Base-by-base conservation (phyloP, 1,284 basidiomycete genomes). In the Rhodofomes roseus region DNA sequence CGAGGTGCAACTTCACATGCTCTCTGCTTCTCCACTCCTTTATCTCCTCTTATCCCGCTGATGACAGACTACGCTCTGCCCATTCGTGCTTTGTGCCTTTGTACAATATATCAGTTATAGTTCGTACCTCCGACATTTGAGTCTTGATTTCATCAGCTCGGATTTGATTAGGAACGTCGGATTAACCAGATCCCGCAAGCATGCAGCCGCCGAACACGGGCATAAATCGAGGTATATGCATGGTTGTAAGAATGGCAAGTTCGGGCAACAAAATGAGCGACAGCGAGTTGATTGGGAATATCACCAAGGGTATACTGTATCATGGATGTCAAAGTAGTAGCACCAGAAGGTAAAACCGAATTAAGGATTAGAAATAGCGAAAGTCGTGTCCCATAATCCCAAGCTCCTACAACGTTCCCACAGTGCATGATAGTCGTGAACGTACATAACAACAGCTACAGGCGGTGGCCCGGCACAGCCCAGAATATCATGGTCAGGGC, bases 401-500 rank as follows among this genome's bases (percentile, higher is more conserved):
- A 56, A 39, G 44, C 29, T 48, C 36, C 43, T 57, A 60, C 59
- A 60, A 54, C 59, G 39, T 52, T 55, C 36, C 54, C 59, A 60
- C 53, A 36, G n/a, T 34, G 39, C 58, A 18, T 27, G 52, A 25
- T 31, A n/a, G 23, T 48, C 48, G 16, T 51, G 18, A 52, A 52
- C 55, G 40, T 44, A 22, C 37, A 22, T 27, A 51, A 12, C 16
- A 9, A 52, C 36, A 52, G 40, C 31, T 72, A 94, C 67, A 95
- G 80, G 58, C 92, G 81, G 74, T 95, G 90, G 3, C 94, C 95
- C 1, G 94, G 95, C 34, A 96, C 94, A 51, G 92, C 92, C 87
- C 92, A 92, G 79, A 96, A 96, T 58, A 96, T 75, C 68, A 95
- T 79, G 4, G 92, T 93, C 62, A 95, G 76, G n/a, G 85, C 87